phyloP scores from a whole-genome alignment of 768 basidiomycete genomes.

The Imleria badia region DNA sequence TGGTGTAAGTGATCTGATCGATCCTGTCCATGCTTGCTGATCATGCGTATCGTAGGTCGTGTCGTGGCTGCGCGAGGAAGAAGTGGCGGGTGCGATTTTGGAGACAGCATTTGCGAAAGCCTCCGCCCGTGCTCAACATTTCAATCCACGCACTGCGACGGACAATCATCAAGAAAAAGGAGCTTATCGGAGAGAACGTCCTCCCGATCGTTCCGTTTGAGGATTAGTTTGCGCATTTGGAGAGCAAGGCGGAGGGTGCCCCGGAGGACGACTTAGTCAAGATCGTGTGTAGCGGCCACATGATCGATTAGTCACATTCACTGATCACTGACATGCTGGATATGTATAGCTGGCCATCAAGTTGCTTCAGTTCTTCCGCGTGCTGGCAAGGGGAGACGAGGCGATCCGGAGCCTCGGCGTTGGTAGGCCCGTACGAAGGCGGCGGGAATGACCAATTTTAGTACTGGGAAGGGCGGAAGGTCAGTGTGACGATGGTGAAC shows the following conservation, averaged over 20 bases:
- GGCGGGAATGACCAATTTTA: too few species aligned
- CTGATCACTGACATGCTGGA: not conserved
- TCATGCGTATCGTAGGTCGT: too few species aligned
- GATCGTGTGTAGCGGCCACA: constrained; percentile 9
- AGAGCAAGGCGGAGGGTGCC: too few species aligned
- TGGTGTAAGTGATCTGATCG: constrained; percentile 31
- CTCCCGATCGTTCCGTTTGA: too few species aligned
- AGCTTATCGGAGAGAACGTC: not conserved
- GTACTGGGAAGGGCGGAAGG: too few species aligned
- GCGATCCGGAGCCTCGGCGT: not conserved
- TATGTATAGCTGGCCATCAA: constrained; percentile 34
- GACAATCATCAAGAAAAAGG: constrained; percentile 13
- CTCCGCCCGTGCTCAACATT: constrained; percentile 34
- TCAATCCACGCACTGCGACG: constrained; percentile 36
- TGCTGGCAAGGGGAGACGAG: constrained; percentile 19
- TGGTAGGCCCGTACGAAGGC: constrained; percentile 11
- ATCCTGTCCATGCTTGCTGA: too few species aligned
- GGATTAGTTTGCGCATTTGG: too few species aligned
- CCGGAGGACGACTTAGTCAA: too few species aligned
- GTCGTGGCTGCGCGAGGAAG: too few species aligned
- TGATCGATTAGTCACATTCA: too few species aligned
- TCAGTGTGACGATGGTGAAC: too few species aligned
- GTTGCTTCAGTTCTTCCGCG: constrained; percentile 34
- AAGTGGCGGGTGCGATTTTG: constrained; percentile 32
- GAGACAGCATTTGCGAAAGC: constrained; percentile 24